Evolutionary conservation across 257 asterid genomes (phyloP).

Genomic region (Nicotiana attenuata): DNA sequence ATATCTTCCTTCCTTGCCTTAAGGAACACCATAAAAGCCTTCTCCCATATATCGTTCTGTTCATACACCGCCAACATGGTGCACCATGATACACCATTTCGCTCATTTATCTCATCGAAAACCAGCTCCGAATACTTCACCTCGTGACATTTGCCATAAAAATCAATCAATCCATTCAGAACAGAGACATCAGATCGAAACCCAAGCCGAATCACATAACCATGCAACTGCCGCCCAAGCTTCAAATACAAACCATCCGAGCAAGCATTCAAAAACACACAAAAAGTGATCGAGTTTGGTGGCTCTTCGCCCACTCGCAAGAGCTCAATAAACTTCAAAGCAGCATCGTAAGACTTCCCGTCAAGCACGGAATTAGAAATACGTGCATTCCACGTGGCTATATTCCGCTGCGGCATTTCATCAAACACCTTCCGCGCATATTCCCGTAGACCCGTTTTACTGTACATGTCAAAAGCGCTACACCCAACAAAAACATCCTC

Average conservation of each 20-base stretch:
- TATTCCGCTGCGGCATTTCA: conserved; percentile 60
- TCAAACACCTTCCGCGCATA: conserved; percentile 66
- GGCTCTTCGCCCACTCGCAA: conserved; percentile 29
- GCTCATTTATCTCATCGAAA: conserved; percentile 42
- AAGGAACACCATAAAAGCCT: conserved; percentile 48
- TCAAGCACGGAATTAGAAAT: conserved; percentile 61
- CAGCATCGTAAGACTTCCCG: conserved; percentile 42
- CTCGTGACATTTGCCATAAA: conserved; percentile 67
- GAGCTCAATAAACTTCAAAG: conserved; percentile 48
- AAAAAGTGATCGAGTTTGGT: conserved; percentile 74
- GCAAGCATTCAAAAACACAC: conserved; percentile 75
- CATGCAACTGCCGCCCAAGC: conserved; percentile 71
- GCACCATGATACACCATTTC: conserved; percentile 78
- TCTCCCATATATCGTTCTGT: conserved; percentile 70
- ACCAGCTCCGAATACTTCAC: conserved; percentile 45
- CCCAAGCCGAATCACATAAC: conserved; percentile 49
- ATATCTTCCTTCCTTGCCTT: conserved; percentile 42
- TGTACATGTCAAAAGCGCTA: conserved; percentile 82
- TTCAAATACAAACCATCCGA: conserved; percentile 46
- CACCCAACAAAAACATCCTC: conserved; percentile 68
- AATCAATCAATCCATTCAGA: conserved; percentile 67
- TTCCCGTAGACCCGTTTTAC: conserved; percentile 27
- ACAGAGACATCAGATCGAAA: conserved; percentile 51
- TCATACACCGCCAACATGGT: conserved; percentile 71
- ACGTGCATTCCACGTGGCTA: conserved; percentile 83